Evolutionary conservation across 2,329 filamentous ascomycete species (phyloP), one percentile per base, ranked within the genome.

Genomic region (Amesomyces nigricolor): DNA sequence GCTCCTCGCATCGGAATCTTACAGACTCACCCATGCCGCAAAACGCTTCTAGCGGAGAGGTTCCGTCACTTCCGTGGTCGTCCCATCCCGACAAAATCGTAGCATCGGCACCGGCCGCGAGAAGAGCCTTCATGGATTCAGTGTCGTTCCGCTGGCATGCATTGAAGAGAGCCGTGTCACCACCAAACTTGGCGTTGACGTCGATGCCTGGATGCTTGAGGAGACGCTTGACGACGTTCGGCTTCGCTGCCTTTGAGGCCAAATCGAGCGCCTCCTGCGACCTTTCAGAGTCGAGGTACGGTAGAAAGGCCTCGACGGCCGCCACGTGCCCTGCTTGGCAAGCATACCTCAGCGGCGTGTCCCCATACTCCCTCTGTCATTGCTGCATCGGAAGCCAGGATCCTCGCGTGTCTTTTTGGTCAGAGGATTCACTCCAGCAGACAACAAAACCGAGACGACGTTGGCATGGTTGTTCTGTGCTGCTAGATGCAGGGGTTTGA

Each of bases 401-500:
- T 44, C 45, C 9, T 66, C 60, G 6, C 49, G 17, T 4, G 61
- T 63, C 51, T 68, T 71, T 3, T 50, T 11, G 0, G 67, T 67
- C 4, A 70, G 48, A 0, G 71, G 68, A 38, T 70, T 57, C 1
- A 71, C 68, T 10, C 72, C 73, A 19, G 70, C 69, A 7, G 66
- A 57, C 4, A 75, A 56, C 3, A 75, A 59, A 1, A 63, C 51
- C 14, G 51, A 57, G 4, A 71, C 63, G 30, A 65, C 66, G 5
- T 58, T 58, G 4, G 57, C 49, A 53, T 69, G 65, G 38, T 72
- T 71, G 8, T 58, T 62, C 4, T 5, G 56, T 2, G 70, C 70
- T 5, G 72, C 72, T 22, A 57, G 6, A 50, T 75, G 69, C 1
- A 75, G 55, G 5, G 73, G 68, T n/a, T 59, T 70, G 0, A 62